Evolutionary conservation across 495 filamentous ascomycete species (phyloP), one percentile per base, ranked within the genome.

Genomic region (Chaetomium cochliodes): DNA sequence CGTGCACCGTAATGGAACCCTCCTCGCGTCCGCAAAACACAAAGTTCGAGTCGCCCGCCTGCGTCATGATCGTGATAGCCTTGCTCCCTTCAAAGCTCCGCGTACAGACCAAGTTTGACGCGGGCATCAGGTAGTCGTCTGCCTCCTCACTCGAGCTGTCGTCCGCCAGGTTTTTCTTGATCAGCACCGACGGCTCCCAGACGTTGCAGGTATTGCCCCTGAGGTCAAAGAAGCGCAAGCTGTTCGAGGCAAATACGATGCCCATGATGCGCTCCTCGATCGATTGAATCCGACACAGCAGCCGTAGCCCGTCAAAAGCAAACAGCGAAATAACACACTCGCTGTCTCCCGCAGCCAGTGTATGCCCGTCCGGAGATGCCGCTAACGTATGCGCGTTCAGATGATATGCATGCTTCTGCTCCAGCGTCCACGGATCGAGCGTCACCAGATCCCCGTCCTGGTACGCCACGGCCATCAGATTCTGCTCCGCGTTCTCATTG

Each of bases 21-120:
- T 72, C 63, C 52, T 66, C 58, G 41, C 70, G 67, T 23, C 67
- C 68, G 30, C 68, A 70, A 12, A 72, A 66, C 1, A 72, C 37
- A 42, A 62, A 67, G 20, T 57, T 42, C 1, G 56, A 58, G 39
- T 68, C 65, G 2, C 56, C 63, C 22, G 67, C 60, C 46, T 66
- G 63, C 20, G 46, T 51, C 49, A 72, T 62, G 20, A 58, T 59
- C 20, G 51, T 63, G 37, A 72, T 72, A 11, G 46, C 53, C 44
- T 67, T 64, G 57, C 60, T 58, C 12, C 58, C 62, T 47, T 68
- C 66, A 56, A 68, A 65, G 0, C 52, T 62, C 15, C 66, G 41
- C 20, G 58, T 68, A 46, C 66, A 68, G 0, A 68, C 53, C 44
- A 68, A 30, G 52, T 59, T 64, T 1, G 63, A 51, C 18, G 63